phyloP scores from a whole-genome alignment of 1,284 basidiomycete species.

The Malassezia yamatoensis region DNA sequence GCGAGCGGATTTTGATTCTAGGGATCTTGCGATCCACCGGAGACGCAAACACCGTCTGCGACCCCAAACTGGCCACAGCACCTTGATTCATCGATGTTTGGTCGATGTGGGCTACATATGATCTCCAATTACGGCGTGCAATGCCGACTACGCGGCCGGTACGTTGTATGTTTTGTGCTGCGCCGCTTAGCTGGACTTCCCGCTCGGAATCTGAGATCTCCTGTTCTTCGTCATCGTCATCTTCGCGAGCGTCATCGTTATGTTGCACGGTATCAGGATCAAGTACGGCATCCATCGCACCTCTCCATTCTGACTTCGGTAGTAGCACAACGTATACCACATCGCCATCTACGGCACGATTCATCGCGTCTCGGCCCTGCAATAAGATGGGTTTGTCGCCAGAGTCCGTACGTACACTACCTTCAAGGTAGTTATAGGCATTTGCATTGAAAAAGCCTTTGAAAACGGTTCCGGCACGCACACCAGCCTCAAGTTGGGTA shows the following conservation, averaged over 20 bases:
- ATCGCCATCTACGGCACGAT: slow-evolving; percentile 86
- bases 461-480: slow-evolving; percentile 72
- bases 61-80: slow-evolving; percentile 65
- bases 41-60: slow-evolving; percentile 87
- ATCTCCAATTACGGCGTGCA: slow-evolving; percentile 85
- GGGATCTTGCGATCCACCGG: slow-evolving; percentile 85
- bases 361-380: slow-evolving; percentile 84
- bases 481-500: slow-evolving; percentile 65
- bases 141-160: slow-evolving; percentile 86
- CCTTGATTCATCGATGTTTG: slow-evolving; percentile 66
- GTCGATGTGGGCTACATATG: slow-evolving; percentile 90
- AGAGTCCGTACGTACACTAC: slow-evolving; percentile 64
- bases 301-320: slow-evolving; percentile 80
- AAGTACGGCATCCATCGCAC: slow-evolving; percentile 80
- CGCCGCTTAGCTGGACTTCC: slow-evolving; percentile 20
- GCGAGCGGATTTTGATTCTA: slow-evolving; percentile 82
- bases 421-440: slow-evolving; percentile 87
- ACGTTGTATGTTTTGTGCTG: slow-evolving; percentile 61
- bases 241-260: slow-evolving; percentile 68
- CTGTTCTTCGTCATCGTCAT: slow-evolving; percentile 50
- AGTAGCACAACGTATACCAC: slow-evolving; percentile 83
- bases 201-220: slow-evolving; percentile 25
- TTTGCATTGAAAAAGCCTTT: slow-evolving; percentile 94
- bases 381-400: slow-evolving; percentile 73
- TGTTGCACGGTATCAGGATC: slow-evolving; percentile 68